Evolutionary conservation across 192 early-diverging fungal genomes (phyloP).

Genomic region (Backusella liffmaniae): DNA sequence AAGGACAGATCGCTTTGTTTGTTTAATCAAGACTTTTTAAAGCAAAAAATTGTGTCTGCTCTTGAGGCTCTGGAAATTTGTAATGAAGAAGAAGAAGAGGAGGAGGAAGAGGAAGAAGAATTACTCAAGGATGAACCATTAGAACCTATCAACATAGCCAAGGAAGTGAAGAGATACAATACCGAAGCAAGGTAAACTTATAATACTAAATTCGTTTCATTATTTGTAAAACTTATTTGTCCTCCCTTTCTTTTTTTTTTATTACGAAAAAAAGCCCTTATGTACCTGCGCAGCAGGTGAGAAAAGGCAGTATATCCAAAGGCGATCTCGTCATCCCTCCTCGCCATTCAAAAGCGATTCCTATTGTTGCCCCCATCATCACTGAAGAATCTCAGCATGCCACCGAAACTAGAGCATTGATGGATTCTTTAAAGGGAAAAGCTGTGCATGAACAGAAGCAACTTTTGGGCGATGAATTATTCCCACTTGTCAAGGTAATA

Average conservation of each 20-base stretch:
- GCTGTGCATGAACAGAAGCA: constrained; percentile 38
- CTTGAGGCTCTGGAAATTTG: constrained; percentile 28
- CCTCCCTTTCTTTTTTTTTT: not conserved
- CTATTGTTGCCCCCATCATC: constrained; percentile 31
- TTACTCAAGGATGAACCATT: not conserved
- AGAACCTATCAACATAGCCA: not conserved
- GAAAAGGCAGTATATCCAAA: constrained; percentile 4
- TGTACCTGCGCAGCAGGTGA: not conserved
- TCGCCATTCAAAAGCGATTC: constrained; percentile 33
- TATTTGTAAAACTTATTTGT: not conserved
- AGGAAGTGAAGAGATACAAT: not conserved
- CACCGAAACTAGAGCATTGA: not conserved
- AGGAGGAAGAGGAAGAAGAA: not conserved
- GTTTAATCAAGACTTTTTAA: constrained; percentile 37
- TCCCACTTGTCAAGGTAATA: constrained; percentile 41
- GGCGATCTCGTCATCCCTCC: constrained; percentile 18
- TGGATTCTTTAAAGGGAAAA: constrained; percentile 29
- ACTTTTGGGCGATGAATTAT: constrained; percentile 38
- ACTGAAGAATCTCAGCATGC: not conserved
- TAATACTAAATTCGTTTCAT: not conserved
- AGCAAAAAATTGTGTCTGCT: constrained; percentile 26
- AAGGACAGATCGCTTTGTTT: constrained; percentile 38
- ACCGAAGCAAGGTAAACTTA: not conserved
- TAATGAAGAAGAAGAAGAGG: constrained; percentile 12
- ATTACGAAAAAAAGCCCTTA: not conserved